These are phyloP conservation scores for Sorghum bicolor DNA, from an alignment of 176 grass and related monocot genomes.

Conservation along the genomic window DNA sequence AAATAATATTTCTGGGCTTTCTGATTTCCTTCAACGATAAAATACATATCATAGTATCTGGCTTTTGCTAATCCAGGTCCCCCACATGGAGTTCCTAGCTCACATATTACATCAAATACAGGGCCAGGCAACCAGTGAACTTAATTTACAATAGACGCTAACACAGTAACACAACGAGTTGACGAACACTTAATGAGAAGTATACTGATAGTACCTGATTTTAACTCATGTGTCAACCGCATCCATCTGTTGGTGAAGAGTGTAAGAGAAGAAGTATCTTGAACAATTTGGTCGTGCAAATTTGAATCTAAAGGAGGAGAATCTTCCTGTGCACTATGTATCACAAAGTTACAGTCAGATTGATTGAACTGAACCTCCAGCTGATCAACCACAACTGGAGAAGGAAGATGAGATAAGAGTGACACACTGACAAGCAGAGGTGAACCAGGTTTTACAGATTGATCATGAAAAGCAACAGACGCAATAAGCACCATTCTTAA, in stretches of 20 bases:
- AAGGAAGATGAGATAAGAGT: conserved; percentile 83
- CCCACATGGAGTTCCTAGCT: conserved; percentile 1
- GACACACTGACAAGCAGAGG: conserved; percentile 72
- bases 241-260: conserved; percentile 79
- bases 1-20: neutral
- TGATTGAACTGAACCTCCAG: conserved; percentile 95
- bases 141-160: neutral
- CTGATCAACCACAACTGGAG: conserved; percentile 58
- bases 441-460: conserved; percentile 80
- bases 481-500: conserved; percentile 72
- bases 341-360: conserved; percentile 73
- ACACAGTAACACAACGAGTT: neutral
- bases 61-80: neutral
- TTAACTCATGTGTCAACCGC: conserved; percentile 71
- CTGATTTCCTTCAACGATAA: neutral
- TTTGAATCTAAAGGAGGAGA: conserved; percentile 23
- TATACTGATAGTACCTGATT: conserved; percentile 67
- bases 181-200: conserved; percentile 19
- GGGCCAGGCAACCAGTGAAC: neutral
- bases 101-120: neutral
- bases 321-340: conserved; percentile 55
- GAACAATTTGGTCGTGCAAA: conserved; percentile 31
- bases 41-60: neutral
- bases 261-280: conserved; percentile 49
- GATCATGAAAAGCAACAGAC: conserved; percentile 85